Conservation (phyloP, 208 protist species). For the Crithidia sp. region DNA sequence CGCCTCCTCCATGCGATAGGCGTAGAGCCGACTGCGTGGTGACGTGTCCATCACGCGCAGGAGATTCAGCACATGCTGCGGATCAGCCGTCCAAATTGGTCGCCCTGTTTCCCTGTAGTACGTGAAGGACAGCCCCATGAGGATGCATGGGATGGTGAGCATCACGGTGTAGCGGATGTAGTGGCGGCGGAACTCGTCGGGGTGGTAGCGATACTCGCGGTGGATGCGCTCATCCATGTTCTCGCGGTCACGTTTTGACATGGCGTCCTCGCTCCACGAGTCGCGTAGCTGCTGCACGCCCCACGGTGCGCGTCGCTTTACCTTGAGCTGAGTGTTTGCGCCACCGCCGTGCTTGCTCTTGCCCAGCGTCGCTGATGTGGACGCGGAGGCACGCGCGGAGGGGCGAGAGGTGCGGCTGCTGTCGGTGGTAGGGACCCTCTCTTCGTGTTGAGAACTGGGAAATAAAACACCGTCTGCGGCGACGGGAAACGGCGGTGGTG, state of each 20-base stretch:
- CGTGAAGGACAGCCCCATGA: conserved; percentile 36
- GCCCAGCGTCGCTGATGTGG: not conserved
- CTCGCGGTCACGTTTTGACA: conserved; percentile 72
- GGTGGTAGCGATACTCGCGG: conserved; percentile 88
- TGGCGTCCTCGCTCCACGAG: conserved; percentile 84
- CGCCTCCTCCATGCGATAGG: conserved; percentile 56
- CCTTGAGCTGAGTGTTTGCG: conserved; percentile 34
- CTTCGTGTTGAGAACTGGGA: not conserved
- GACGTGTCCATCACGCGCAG: conserved; percentile 73
- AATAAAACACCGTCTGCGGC: no score
- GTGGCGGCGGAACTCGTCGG: conserved; percentile 66
- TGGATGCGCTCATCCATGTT: conserved; percentile 84
- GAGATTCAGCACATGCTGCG: conserved; percentile 74
- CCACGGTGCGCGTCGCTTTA: conserved; percentile 72
- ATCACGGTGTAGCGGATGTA: conserved; percentile 62
- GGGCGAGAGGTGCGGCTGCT: not conserved
- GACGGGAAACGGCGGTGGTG: no score
- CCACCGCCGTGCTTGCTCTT: conserved; percentile 19
- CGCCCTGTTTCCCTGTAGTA: conserved; percentile 71
- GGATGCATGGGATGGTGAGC: conserved; percentile 50
- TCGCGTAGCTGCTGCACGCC: conserved; percentile 84
- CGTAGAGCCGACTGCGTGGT: conserved; percentile 72
- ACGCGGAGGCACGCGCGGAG: not conserved
- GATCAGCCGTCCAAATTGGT: conserved; percentile 68
- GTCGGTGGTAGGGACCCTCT: not conserved